phyloP scores from a whole-genome alignment of 1,139 yeast species.

The Hemisphaericaspora xylofermentans region DNA sequence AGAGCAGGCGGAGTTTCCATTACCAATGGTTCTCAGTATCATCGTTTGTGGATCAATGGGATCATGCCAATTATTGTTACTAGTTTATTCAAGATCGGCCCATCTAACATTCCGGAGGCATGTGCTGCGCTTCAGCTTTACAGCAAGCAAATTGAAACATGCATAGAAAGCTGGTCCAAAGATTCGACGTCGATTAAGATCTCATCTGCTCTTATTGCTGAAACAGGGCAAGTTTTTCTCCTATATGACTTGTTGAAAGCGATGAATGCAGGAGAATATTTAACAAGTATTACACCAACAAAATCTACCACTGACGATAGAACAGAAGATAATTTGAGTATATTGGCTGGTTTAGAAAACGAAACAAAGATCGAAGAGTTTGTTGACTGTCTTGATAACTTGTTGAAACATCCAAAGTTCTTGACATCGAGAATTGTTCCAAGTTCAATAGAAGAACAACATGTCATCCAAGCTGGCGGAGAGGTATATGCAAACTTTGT shows the following conservation, averaged over 20 bases:
- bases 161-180: conserved; percentile 70
- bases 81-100: conserved; percentile 63
- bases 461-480: conserved; percentile 46
- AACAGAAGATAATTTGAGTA: conserved; percentile 20
- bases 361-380: conserved; percentile 57
- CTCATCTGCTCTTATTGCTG: conserved; percentile 66
- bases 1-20: conserved; percentile 65
- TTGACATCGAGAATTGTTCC: conserved; percentile 68
- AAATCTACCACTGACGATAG: conserved; percentile 7
- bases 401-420: conserved; percentile 84
- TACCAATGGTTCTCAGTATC: conserved; percentile 51
- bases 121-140: conserved; percentile 65
- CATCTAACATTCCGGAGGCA: conserved; percentile 61
- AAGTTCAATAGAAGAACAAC: conserved; percentile 63
- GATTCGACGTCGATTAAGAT: conserved; percentile 55
- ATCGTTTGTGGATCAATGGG: conserved; percentile 81
- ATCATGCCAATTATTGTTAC: conserved; percentile 66
- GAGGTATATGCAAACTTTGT: conserved; percentile 42
- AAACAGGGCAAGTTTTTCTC: conserved; percentile 74
- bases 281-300: conserved; percentile 16
- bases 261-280: conserved; percentile 47
- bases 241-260: conserved; percentile 58
- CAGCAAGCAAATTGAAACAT: conserved; percentile 60
- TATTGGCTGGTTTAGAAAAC: conserved; percentile 65
- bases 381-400: conserved; percentile 58